phyloP scores from a whole-genome alignment of 768 basidiomycete genomes.

The Lentinula sp. region DNA sequence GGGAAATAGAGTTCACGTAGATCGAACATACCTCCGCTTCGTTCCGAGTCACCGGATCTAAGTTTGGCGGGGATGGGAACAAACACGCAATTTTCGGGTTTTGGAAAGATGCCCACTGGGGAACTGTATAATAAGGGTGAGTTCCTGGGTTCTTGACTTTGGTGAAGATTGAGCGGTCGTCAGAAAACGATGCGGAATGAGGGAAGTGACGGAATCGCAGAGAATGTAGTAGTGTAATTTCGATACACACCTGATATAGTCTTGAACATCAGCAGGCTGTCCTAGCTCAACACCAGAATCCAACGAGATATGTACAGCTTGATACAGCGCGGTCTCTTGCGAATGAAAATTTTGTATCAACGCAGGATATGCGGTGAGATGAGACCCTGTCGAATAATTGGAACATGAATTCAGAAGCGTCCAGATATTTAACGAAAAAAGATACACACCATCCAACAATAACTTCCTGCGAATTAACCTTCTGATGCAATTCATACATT shows the following conservation, averaged over 20 bases:
- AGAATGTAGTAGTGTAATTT: too few relatives aligned
- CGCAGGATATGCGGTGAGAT: conserved; percentile 90
- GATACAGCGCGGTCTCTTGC: conserved; percentile 83
- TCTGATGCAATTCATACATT: conserved; percentile 88
- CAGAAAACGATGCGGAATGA: too few relatives aligned
- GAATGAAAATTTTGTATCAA: conserved; percentile 98
- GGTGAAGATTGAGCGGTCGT: too few relatives aligned
- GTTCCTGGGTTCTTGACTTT: too few relatives aligned
- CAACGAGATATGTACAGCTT: conserved; percentile 85
- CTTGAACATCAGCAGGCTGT: conserved; percentile 69
- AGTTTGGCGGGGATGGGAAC: conserved; percentile 87
- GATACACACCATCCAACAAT: conserved; percentile 91
- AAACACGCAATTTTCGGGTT: conserved; percentile 94
- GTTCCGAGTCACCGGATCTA: conserved; percentile 76
- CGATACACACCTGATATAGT: conserved; percentile 72
- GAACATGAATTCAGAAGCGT: too few relatives aligned
- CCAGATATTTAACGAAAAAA: not conserved
- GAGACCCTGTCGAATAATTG: conserved; percentile 91
- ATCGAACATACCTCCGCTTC: conserved; percentile 44
- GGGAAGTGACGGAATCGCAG: too few relatives aligned
- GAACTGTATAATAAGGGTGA: conserved; percentile 41
- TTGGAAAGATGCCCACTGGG: conserved; percentile 82
- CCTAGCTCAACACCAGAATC: conserved; percentile 75
- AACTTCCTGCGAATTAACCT: conserved; percentile 77
- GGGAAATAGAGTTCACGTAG: not conserved